phyloP scores from a whole-genome alignment of 768 basidiomycete species.

The Kwoniella heveanensis region DNA sequence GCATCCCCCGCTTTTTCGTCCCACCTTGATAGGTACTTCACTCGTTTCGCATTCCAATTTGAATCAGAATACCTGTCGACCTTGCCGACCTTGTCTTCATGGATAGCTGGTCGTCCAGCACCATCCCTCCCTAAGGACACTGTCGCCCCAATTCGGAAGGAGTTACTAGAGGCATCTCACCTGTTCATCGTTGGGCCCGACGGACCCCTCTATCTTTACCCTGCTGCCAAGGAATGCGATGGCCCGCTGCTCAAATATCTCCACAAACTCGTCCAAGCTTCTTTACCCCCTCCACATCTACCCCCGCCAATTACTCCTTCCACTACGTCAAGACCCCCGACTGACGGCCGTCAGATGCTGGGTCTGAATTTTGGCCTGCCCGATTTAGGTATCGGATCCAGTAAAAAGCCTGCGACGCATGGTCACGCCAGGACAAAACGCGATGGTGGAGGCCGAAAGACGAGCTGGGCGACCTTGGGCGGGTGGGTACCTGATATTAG shows the following conservation, averaged over 20 bases:
- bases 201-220: conserved; percentile 25
- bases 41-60: conserved; percentile 40
- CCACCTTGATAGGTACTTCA: conserved; percentile 42
- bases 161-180: neutral
- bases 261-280: conserved; percentile 17
- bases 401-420: conserved; percentile 1
- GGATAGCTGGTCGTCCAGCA: conserved; percentile 29
- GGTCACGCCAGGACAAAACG: no score
- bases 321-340: neutral
- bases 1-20: conserved; percentile 15
- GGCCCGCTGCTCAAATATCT: conserved; percentile 29
- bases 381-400: neutral
- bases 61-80: conserved; percentile 26
- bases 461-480: conserved; percentile 33
- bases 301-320: neutral
- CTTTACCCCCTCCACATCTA: conserved; percentile 24
- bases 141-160: conserved; percentile 1
- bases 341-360: conserved; percentile 17
- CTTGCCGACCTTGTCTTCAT: conserved; percentile 8
- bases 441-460: conserved; percentile 21
- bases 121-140: neutral
- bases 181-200: conserved; percentile 21
- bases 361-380: conserved; percentile 21
- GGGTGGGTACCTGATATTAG: conserved; percentile 38
- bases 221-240: neutral